These are phyloP conservation scores for Omphalotus guepiniiformis DNA, from an alignment of 768 basidiomycete genomes.

Conservation along the genomic window DNA sequence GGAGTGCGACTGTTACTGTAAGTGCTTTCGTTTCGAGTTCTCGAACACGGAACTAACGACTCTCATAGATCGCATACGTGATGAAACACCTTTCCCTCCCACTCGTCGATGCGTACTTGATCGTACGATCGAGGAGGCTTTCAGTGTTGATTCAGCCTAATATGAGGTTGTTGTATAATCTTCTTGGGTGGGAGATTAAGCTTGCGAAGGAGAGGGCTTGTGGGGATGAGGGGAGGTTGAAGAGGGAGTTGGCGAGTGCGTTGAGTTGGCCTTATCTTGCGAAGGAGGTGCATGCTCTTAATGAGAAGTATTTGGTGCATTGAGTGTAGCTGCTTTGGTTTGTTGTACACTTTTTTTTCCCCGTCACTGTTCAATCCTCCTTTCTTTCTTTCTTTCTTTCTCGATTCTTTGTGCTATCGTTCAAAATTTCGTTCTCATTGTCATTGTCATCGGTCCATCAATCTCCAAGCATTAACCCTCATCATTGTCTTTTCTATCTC, in stretches of 20 bases:
- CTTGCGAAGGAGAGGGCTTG: slow-evolving; percentile 74
- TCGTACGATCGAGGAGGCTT: slow-evolving; percentile 85
- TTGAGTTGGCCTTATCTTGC: slow-evolving; percentile 84
- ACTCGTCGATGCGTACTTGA: slow-evolving; percentile 90
- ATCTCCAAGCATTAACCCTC: too few species aligned
- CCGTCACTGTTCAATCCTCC: too few species aligned
- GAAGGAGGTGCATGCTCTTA: slow-evolving; percentile 79
- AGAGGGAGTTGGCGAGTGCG: slow-evolving; percentile 59
- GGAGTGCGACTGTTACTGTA: slow-evolving; percentile 89
- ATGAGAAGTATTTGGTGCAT: slow-evolving; percentile 88
- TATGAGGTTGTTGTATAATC: slow-evolving; percentile 91
- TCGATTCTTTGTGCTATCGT: too few species aligned
- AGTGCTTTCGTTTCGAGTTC: slow-evolving; percentile 24
- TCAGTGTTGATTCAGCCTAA: slow-evolving; percentile 94
- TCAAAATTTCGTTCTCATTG: too few species aligned
- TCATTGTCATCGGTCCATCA: too few species aligned
- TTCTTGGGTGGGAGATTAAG: slow-evolving; percentile 92
- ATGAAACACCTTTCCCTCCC: slow-evolving; percentile 88
- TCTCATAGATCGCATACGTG: slow-evolving; percentile 81
- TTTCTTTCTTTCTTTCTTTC: too few species aligned
- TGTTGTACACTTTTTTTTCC: too few species aligned
- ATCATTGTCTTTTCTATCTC: too few species aligned
- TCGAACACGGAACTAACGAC: neutral
- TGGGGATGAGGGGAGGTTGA: slow-evolving; percentile 44
- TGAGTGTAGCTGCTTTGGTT: too few species aligned